Evolutionary conservation across 2,329 filamentous ascomycete genomes (phyloP).

Genomic region (Talaromyces marneffei): DNA sequence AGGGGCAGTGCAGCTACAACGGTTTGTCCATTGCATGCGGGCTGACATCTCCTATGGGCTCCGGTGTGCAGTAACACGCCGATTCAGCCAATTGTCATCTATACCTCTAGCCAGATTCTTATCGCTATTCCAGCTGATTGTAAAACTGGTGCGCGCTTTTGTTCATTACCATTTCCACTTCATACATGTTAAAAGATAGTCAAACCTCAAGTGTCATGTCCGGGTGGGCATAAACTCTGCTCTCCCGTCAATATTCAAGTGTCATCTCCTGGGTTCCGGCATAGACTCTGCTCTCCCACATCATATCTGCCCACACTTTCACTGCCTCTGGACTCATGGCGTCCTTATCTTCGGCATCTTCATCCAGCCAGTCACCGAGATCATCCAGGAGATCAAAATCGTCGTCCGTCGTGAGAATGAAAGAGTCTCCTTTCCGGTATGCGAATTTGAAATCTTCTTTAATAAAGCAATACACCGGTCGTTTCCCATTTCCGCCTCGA

Average conservation of each 20-base stretch:
- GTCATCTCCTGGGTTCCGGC: not conserved
- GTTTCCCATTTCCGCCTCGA: not conserved
- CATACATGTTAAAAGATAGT: no score
- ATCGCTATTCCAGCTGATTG: no score
- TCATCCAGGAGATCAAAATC: conserved; percentile 2
- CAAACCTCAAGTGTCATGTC: no score
- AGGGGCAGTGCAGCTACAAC: not conserved
- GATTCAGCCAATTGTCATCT: not conserved
- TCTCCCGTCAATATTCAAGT: not conserved
- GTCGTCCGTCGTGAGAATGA: not conserved
- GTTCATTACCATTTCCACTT: no score
- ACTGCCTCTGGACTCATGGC: not conserved
- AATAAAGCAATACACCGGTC: not conserved
- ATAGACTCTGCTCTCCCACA: conserved; percentile 3
- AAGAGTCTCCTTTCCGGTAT: conserved; percentile 1
- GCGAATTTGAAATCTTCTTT: not conserved
- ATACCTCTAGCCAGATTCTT: no score
- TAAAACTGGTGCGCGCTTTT: no score
- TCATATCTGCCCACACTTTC: conserved; percentile 4
- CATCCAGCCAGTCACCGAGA: not conserved
- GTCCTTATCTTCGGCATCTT: not conserved
- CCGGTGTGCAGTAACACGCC: not conserved
- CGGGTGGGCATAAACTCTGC: not conserved
- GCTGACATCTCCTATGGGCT: not conserved
- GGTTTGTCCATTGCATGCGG: not conserved